Evolutionary conservation across 2,329 filamentous ascomycete genomes (phyloP).

Genomic region (Aspergillus neotritici): DNA sequence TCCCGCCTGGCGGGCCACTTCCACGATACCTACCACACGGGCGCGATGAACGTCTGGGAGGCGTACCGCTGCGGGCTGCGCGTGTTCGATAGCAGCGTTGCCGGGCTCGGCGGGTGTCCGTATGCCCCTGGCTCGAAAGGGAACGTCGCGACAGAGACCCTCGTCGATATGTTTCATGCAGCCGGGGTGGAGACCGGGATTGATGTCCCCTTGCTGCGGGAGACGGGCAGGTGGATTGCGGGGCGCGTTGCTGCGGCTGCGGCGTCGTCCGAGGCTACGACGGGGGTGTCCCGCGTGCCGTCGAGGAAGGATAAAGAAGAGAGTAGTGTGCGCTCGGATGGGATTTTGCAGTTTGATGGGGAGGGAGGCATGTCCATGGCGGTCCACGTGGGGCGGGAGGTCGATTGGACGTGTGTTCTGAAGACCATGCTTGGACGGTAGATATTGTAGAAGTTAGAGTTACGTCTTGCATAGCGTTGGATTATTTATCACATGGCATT

Average conservation of each 20-base stretch:
- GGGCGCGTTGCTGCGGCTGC: slow-evolving; percentile 28
- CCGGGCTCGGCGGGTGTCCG: slow-evolving; percentile 76
- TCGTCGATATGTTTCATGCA: slow-evolving; percentile 61
- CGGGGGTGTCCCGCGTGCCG: too few relatives aligned
- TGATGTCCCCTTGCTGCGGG: slow-evolving; percentile 55
- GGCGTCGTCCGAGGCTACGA: too few relatives aligned
- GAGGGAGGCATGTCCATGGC: too few relatives aligned
- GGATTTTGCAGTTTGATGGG: too few relatives aligned
- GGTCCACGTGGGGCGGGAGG: too few relatives aligned
- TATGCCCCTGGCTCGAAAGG: slow-evolving; percentile 81
- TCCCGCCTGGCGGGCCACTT: slow-evolving; percentile 77
- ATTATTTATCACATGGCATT: too few relatives aligned
- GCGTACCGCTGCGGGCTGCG: slow-evolving; percentile 71
- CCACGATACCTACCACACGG: slow-evolving; percentile 83
- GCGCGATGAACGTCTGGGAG: slow-evolving; percentile 73
- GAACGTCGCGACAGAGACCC: slow-evolving; percentile 78
- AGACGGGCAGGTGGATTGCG: slow-evolving; percentile 69
- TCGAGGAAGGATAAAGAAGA: too few relatives aligned
- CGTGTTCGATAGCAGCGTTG: slow-evolving; percentile 74
- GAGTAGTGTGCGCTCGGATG: too few relatives aligned
- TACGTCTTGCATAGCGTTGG: too few relatives aligned
- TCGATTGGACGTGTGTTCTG: too few relatives aligned
- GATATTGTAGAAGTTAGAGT: too few relatives aligned
- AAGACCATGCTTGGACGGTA: too few relatives aligned
- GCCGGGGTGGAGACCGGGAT: slow-evolving; percentile 70